Evolutionary conservation across 805 yeast genomes (phyloP), one percentile per base, ranked within the genome.

Genomic region (Ogataea populi-albae): DNA sequence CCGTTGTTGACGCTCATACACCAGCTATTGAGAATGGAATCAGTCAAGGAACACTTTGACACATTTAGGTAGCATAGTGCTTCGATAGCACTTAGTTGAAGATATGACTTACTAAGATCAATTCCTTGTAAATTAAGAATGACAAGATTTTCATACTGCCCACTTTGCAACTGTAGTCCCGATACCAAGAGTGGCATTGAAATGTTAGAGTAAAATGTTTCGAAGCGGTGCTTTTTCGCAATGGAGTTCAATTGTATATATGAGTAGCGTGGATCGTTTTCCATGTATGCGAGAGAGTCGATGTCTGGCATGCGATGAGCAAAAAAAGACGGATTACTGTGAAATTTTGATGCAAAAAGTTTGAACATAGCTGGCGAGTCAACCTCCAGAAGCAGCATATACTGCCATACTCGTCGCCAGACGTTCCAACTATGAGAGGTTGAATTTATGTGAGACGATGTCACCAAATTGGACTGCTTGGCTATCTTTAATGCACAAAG

Each of bases 401-500:
- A 43, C 1, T 42, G 10, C 71, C 71, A 66, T 1, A 64, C 65
- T 2, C 12, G 18, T 6, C 30, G 21, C 69, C 69, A 63, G 5
- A 52, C 32, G n/a, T 20, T 23, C 55, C 55, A 50, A 17, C 30
- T 21, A 28, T 26, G 12, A 17, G 29, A 57, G 47, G 63, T 31
- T 17, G 47, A 6, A 37, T 34, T 34, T 5, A 65, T 33, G 27
- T 61, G 58, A 1, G 36, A 20, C 1, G 12, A 15, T 0, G 43
- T 55, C 16, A 65, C 24, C 5, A 31, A 35, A 1, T 43, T 29
- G 3, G 57, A 41, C 18, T 48, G 32, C 12, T 43, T 46, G 0
- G 66, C 65, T 6, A 64, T 37, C 21, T 43, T 43, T 30, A 41
- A 32, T 3, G 63, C 47, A 28, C 60, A 46, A 0, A 49, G 22